A percentile compares a stretch with the other conserved stretches of the same genome.
Conservation (phyloP, 2,329 filamentous ascomycete genomes). For the Trichoderma cornu-damae region DNA sequence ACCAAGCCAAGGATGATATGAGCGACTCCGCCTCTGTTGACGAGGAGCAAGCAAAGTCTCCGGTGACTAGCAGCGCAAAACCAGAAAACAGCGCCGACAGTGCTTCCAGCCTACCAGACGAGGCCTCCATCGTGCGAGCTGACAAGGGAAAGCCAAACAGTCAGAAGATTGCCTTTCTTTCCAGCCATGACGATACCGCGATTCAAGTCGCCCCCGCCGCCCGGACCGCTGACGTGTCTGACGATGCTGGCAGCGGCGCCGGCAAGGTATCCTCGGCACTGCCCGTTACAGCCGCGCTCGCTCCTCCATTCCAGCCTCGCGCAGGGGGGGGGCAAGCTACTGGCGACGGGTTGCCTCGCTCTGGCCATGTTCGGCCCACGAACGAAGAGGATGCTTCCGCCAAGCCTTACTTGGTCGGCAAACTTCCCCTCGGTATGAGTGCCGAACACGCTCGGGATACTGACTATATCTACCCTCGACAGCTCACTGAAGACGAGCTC, state of each 20-base stretch:
- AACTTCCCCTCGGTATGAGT: slow-evolving; percentile 42
- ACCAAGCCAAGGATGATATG: slow-evolving; percentile 26
- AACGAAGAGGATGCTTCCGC: neutral
- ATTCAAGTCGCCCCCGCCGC: slow-evolving; percentile 28
- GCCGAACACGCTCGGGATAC: slow-evolving; percentile 38
- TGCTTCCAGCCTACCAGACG: slow-evolving; percentile 20
- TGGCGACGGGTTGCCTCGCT: neutral
- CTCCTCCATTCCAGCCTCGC: slow-evolving; percentile 46
- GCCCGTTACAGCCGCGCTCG: slow-evolving; percentile 44
- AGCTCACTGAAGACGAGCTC: slow-evolving; percentile 55
- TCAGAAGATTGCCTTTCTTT: slow-evolving; percentile 12
- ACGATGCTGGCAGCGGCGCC: slow-evolving; percentile 22
- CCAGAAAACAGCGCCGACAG: slow-evolving; percentile 18
- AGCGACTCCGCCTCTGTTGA: slow-evolving; percentile 21
- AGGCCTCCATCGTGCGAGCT: slow-evolving; percentile 15
- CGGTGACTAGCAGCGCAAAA: slow-evolving; percentile 19
- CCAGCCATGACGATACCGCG: neutral
- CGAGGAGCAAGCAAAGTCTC: slow-evolving; percentile 8
- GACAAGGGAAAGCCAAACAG: slow-evolving; percentile 16
- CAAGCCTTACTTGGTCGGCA: slow-evolving; percentile 52
- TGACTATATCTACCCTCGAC: slow-evolving; percentile 52
- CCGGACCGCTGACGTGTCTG: slow-evolving; percentile 1
- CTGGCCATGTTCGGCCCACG: neutral
- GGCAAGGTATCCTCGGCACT: slow-evolving; percentile 34
- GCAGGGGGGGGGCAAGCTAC: slow-evolving; percentile 18